These are phyloP conservation scores for Globisporangium nunn DNA, from an alignment of 352 stramenopile genomes.

Conservation along the genomic window DNA sequence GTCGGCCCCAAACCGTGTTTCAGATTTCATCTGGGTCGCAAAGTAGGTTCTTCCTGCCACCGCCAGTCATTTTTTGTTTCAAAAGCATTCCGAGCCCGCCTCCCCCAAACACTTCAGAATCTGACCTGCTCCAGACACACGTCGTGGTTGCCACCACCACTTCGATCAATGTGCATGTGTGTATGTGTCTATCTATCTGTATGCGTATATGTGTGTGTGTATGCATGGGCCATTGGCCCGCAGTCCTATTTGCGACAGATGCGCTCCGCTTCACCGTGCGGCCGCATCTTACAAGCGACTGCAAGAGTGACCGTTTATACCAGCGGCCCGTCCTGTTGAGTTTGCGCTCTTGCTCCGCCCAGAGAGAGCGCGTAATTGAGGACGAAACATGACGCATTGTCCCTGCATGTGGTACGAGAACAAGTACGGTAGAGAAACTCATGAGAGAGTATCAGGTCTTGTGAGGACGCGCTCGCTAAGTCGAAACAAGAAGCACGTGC, in stretches of 20 bases:
- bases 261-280: constrained; percentile 42
- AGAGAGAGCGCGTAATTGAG: constrained; percentile 74
- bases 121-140: too few species aligned
- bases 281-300: constrained; percentile 82
- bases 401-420: too few species aligned
- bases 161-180: background rate
- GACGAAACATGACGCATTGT: constrained; percentile 41
- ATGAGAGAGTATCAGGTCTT: too few species aligned
- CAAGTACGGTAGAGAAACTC: too few species aligned
- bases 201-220: background rate
- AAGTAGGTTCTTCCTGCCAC: background rate
- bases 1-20: background rate
- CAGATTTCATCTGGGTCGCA: constrained; percentile 5
- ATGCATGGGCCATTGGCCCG: constrained; percentile 7
- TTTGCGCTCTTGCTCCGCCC: constrained; percentile 64
- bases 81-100: too few species aligned
- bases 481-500: too few species aligned
- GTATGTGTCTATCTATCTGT: constrained; percentile 3
- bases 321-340: constrained; percentile 79
- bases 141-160: too few species aligned
- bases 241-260: constrained; percentile 86
- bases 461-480: too few species aligned
- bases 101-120: too few species aligned
- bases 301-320: constrained; percentile 82
- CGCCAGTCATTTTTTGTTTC: constrained; percentile 14